These are phyloP conservation scores for Rhodofomes roseus DNA, from an alignment of 1,284 basidiomycete species.

Conservation along the genomic window DNA sequence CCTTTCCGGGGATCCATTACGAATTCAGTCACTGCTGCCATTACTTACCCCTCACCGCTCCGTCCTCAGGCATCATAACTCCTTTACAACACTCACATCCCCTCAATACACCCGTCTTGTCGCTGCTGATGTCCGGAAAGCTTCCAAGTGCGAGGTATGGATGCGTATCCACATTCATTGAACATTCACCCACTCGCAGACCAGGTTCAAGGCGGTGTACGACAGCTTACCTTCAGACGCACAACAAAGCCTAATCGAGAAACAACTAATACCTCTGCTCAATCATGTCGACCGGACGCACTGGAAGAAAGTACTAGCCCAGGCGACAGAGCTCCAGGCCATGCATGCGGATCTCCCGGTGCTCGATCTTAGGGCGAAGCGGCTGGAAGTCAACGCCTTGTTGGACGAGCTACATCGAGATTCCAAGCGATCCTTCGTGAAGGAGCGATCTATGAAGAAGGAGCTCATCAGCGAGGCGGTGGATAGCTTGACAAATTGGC, in stretches of 20 bases:
- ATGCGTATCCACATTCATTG: background rate
- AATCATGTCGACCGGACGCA: constrained; percentile 17
- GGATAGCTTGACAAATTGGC: constrained; percentile 50
- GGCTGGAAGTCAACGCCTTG: constrained; percentile 45
- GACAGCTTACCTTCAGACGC: constrained; percentile 26
- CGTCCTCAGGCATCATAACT: no score
- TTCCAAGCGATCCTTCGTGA: constrained; percentile 45
- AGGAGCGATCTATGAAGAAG: constrained; percentile 46
- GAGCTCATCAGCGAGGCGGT: constrained; percentile 53
- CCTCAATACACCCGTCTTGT: background rate
- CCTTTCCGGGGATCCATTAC: no score
- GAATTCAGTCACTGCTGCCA: no score
- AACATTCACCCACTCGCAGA: background rate
- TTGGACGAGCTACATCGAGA: constrained; percentile 49
- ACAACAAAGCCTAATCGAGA: constrained; percentile 23
- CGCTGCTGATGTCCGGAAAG: constrained; percentile 3
- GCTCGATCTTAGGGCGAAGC: constrained; percentile 49
- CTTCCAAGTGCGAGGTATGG: constrained; percentile 13
- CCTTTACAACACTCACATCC: background rate
- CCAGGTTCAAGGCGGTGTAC: constrained; percentile 25
- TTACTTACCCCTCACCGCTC: no score
- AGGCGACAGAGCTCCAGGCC: constrained; percentile 30
- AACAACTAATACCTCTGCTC: constrained; percentile 28
- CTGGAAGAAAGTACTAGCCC: constrained; percentile 14
- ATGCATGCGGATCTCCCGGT: constrained; percentile 39